Evolutionary conservation across 768 basidiomycete species (phyloP).

Genomic region (Gautieria morchelliformis): DNA sequence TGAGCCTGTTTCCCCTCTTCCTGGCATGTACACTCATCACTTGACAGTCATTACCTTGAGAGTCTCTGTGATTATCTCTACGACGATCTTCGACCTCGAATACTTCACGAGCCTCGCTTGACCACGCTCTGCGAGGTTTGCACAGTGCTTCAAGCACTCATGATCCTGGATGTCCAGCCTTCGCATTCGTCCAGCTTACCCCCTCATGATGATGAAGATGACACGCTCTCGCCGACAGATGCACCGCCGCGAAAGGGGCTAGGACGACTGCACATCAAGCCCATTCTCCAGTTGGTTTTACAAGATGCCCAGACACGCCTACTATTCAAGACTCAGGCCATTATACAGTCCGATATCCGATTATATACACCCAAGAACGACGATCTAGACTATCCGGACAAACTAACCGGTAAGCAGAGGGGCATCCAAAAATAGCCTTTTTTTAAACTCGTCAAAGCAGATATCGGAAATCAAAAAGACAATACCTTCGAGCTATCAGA

Average conservation of each 20-base stretch:
- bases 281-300: constrained; percentile 78
- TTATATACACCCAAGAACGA: constrained; percentile 69
- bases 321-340: constrained; percentile 91
- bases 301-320: constrained; percentile 94
- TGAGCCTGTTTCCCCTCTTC: background rate
- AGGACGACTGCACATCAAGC: constrained; percentile 64
- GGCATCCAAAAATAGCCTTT: background rate
- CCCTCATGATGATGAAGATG: constrained; percentile 21
- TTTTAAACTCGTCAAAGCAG: background rate
- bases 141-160: constrained; percentile 90
- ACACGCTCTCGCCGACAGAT: constrained; percentile 20
- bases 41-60: constrained; percentile 73
- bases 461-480: background rate
- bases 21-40: background rate
- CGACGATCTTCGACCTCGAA: constrained; percentile 91
- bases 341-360: constrained; percentile 82
- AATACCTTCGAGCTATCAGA: background rate
- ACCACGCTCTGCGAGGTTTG: constrained; percentile 89
- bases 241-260: constrained; percentile 31
- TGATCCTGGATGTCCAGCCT: constrained; percentile 74
- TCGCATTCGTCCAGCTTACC: constrained; percentile 10
- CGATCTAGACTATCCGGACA: constrained; percentile 83
- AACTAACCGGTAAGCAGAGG: constrained; percentile 51
- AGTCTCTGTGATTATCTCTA: constrained; percentile 89
- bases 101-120: constrained; percentile 85